phyloP scores from a whole-genome alignment of 2,329 filamentous ascomycete species.

The Cercospora sp. region DNA sequence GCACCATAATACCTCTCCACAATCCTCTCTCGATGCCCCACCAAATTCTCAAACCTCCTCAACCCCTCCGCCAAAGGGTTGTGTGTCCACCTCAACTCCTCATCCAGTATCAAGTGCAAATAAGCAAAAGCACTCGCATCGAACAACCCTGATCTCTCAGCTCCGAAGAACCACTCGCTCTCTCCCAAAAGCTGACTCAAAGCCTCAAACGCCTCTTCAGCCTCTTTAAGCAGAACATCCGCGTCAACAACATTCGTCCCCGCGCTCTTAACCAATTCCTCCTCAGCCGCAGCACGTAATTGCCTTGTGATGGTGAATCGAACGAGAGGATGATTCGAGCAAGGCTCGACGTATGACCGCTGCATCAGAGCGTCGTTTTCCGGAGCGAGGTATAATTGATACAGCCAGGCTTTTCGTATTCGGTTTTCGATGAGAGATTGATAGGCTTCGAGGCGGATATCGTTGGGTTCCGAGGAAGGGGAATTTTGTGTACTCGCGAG shows the following conservation, averaged over 20 bases:
- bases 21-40: slow-evolving; percentile 64
- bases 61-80: slow-evolving; percentile 61
- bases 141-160: slow-evolving; percentile 66
- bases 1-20: slow-evolving; percentile 31
- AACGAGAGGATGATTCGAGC: slow-evolving; percentile 63
- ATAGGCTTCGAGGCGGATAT: slow-evolving; percentile 65
- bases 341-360: slow-evolving; percentile 67
- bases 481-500: slow-evolving; percentile 42
- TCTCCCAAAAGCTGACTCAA: slow-evolving; percentile 61
- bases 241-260: slow-evolving; percentile 38
- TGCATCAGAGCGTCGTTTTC: slow-evolving; percentile 68
- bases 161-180: slow-evolving; percentile 63
- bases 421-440: slow-evolving; percentile 71
- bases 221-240: slow-evolving; percentile 60
- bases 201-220: slow-evolving; percentile 63
- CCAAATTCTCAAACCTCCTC: slow-evolving; percentile 60
- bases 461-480: background rate
- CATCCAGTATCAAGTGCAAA: slow-evolving; percentile 74
- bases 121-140: slow-evolving; percentile 92
- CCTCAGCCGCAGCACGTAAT: slow-evolving; percentile 70
- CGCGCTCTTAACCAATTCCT: slow-evolving; percentile 69
- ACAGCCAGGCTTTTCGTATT: slow-evolving; percentile 86
- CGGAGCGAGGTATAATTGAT: slow-evolving; percentile 75
- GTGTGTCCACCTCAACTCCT: slow-evolving; percentile 64
- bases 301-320: slow-evolving; percentile 63